Conservation (phyloP, 2,329 filamentous ascomycete genomes). For the Pseudogymnoascus sp. region DNA sequence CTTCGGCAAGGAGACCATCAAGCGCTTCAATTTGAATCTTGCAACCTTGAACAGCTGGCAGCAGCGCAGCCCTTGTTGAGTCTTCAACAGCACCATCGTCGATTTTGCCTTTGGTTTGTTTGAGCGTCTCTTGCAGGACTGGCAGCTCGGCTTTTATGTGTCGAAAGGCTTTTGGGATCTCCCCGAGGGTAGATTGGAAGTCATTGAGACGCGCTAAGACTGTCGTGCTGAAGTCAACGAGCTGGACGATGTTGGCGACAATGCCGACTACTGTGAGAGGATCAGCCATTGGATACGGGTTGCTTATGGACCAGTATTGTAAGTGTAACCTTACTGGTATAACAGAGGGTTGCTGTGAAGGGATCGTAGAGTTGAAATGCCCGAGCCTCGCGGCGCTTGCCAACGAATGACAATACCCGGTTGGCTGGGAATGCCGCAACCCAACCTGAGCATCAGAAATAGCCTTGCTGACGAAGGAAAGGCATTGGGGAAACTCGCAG, state of each 20-base stretch:
- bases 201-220: slow-evolving; percentile 10
- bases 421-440: neutral
- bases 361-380: neutral
- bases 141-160: slow-evolving; percentile 9
- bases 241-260: slow-evolving; percentile 18
- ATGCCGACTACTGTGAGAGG: slow-evolving; percentile 17
- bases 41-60: slow-evolving; percentile 7
- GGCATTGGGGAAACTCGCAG: no score
- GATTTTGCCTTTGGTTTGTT: slow-evolving; percentile 1
- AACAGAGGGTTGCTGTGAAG: neutral
- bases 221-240: slow-evolving; percentile 13
- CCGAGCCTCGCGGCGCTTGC: neutral
- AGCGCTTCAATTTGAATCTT: slow-evolving; percentile 10
- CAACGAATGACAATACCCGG: neutral
- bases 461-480: neutral
- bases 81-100: slow-evolving; percentile 3
- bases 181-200: neutral
- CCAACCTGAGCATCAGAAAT: neutral
- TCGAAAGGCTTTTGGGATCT: slow-evolving; percentile 5
- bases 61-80: neutral
- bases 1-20: slow-evolving; percentile 8
- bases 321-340: neutral
- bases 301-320: neutral
- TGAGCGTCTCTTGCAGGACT: slow-evolving; percentile 9
- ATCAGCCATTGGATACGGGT: slow-evolving; percentile 18